Evolutionary conservation across 2,329 filamentous ascomycete species (phyloP).

Genomic region (Byssothecium circinans): DNA sequence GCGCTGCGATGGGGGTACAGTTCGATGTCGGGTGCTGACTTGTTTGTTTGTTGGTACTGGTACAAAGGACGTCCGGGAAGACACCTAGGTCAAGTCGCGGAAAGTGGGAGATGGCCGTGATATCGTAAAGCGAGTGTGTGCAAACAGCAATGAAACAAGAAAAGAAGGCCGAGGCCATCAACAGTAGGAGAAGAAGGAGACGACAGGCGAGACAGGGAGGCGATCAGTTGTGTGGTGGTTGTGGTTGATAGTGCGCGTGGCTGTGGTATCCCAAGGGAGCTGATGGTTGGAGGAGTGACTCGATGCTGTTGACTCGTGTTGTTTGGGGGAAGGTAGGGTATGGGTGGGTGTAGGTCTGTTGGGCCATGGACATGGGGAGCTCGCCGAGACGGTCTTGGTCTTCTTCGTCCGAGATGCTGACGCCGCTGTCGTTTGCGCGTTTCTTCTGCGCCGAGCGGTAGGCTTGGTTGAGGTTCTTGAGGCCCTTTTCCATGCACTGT

Average conservation of each 20-base stretch:
- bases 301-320: constrained; percentile 43
- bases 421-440: constrained; percentile 70
- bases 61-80: not conserved
- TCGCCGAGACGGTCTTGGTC: constrained; percentile 40
- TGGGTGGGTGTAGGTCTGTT: constrained; percentile 19
- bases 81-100: not conserved
- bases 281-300: constrained; percentile 41
- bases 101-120: not conserved
- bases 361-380: too few species aligned
- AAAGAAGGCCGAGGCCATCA: constrained; percentile 14
- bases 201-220: constrained; percentile 1
- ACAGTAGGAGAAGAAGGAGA: constrained; percentile 2
- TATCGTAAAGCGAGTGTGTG: not conserved
- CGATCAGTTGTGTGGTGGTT: not conserved
- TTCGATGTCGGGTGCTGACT: not conserved
- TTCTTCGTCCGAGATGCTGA: constrained; percentile 59
- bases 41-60: not conserved
- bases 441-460: constrained; percentile 67
- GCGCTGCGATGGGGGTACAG: not conserved
- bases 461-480: constrained; percentile 76
- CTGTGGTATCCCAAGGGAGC: constrained; percentile 21
- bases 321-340: constrained; percentile 27
- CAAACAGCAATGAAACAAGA: constrained; percentile 4
- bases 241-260: constrained; percentile 11
- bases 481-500: constrained; percentile 80